These are phyloP conservation scores for Hericium erinaceus DNA, from an alignment of 768 basidiomycete species.

Conservation along the genomic window DNA sequence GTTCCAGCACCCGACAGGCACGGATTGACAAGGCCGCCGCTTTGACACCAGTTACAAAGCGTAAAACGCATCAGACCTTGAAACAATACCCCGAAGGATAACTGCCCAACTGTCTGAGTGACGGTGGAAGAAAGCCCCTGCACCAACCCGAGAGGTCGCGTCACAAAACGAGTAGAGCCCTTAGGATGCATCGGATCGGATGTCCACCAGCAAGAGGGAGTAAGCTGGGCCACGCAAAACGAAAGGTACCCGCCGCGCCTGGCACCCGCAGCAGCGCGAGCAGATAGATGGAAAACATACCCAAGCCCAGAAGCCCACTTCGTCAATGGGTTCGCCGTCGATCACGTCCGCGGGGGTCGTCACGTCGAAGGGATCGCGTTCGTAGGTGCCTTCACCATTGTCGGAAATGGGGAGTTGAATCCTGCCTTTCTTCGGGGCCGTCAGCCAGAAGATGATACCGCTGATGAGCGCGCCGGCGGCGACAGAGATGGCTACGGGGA, in stretches of 20 bases:
- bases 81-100: neutral
- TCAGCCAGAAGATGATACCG: slow-evolving; percentile 31
- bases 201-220: too few relatives aligned
- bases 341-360: slow-evolving; percentile 58
- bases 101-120: neutral
- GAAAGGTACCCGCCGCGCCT: too few relatives aligned
- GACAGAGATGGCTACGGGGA: slow-evolving; percentile 42
- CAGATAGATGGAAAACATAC: slow-evolving; percentile 23
- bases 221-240: too few relatives aligned
- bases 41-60: too few relatives aligned
- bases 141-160: neutral
- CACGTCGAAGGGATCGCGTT: slow-evolving; percentile 60
- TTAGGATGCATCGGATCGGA: neutral
- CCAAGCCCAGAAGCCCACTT: slow-evolving; percentile 48
- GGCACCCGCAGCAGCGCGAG: too few relatives aligned
- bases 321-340: slow-evolving; percentile 60
- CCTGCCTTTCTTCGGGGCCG: slow-evolving; percentile 35
- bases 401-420: slow-evolving; percentile 36
- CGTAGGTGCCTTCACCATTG: slow-evolving; percentile 17
- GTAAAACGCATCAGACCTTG: too few relatives aligned
- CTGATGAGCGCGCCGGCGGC: slow-evolving; percentile 35
- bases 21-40: too few relatives aligned
- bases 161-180: neutral
- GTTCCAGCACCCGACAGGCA: too few relatives aligned
- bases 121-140: neutral